Conservation (phyloP, 768 basidiomycete genomes). For the Tulasnella sp. region DNA sequence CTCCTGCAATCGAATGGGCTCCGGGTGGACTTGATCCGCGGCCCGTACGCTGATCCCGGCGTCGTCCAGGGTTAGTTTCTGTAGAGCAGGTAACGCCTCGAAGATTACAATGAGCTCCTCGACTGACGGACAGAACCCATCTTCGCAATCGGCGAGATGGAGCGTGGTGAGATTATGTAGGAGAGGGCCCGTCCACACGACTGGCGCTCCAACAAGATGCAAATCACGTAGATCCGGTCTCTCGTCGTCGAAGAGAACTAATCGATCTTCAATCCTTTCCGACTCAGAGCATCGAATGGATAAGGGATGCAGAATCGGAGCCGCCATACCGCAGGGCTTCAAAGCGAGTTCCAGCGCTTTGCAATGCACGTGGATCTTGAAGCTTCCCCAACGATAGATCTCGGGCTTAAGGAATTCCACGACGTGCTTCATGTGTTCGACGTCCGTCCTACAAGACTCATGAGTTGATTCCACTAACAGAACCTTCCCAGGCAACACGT, state of each 20-base stretch:
- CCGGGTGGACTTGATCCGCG: not conserved
- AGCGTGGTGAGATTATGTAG: not conserved
- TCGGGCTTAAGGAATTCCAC: not conserved
- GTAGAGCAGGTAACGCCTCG: not conserved
- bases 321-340: not conserved
- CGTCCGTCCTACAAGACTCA: too few species aligned
- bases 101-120: not conserved
- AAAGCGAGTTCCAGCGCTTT: not conserved
- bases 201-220: not conserved
- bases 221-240: not conserved
- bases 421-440: not conserved
- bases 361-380: not conserved
- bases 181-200: constrained; percentile 5
- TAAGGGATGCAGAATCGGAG: not conserved
- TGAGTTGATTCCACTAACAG: too few species aligned
- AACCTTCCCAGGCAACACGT: too few species aligned
- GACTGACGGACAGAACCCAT: not conserved
- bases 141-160: constrained; percentile 2
- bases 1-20: not conserved
- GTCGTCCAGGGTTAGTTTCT: not conserved
- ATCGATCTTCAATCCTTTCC: not conserved
- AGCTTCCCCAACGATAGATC: constrained; percentile 6
- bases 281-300: constrained; percentile 3
- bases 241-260: constrained; percentile 4
- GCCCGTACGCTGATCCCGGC: not conserved